Base-by-base conservation (phyloP, 2,329 filamentous ascomycete genomes). In the Colletotrichum tropicicola region DNA sequence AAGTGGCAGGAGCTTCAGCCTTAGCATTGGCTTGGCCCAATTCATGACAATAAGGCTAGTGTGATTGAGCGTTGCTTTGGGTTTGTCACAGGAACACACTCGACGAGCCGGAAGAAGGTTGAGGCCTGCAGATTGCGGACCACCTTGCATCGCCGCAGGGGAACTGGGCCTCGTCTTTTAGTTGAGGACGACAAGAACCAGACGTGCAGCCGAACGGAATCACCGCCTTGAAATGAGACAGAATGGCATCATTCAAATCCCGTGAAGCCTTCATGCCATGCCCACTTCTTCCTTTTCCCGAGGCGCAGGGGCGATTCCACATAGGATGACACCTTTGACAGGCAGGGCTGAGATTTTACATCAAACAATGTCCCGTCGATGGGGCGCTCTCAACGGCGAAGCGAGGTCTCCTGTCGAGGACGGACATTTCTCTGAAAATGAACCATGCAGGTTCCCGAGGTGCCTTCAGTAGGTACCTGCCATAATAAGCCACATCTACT, bases 21-120 rank as follows among this genome's bases (percentile, higher is more conserved):
- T 28, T 17, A 12, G 10, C 41, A 53, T 60, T 55, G 39, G 12
- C 49, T 55, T 55, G 49, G 57, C 49, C 30, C n/a, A 17, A 19
- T 1, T 8, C 0, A 21, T 27, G 17, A 0, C 35, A 43, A 5
- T 41, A 30, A 30, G n/a, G 37, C n/a, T 19, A 8, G 43, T n/a
- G n/a, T 30, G n/a, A 27, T 17, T 17, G 25, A 10, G 35, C n/a
- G 8, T 30, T 52, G 30, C 27, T 21, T 19, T 23, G 19, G 23
- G 7, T 17, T 19, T 27, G 21, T 39, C 19, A 54, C 35, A 15
- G 23, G 23, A 21, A 39, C 35, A 6, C 32, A 39, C 21, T 21
- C 21, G 27, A 5, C 3, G 17, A 43, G 19, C 19, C 15, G 10
- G 19, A 28, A 1, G 35, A 54, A 28, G 35, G 51, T 54, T 43